Base-by-base conservation (phyloP, 441 rosid genomes). In the Syzygium malaccense region DNA sequence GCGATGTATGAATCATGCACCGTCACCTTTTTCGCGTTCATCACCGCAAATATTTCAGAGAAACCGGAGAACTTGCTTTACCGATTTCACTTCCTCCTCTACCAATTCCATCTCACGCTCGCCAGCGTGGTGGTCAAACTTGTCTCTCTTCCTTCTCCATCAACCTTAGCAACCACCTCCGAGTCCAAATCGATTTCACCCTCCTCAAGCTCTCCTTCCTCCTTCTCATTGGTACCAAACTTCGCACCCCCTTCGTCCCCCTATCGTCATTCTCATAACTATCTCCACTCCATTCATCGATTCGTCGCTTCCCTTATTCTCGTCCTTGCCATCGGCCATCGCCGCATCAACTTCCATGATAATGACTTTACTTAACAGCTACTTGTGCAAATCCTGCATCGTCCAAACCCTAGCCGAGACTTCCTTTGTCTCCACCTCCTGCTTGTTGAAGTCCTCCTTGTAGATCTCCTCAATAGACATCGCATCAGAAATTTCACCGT, bases 181-280 rank as follows among this genome's bases (percentile, higher is more conserved):
- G 90, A 89, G 88, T 97, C 97, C 94, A 94, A 89, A 93, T 96
- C 98, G 93, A 97, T 95, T 92, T 96, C 99, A 12, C 99, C 98
- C 88, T 96, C 99, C 91, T 96, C 99, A 90, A 95, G 89, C 90
- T 97, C 99, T 23, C 96, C 98, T 85, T 96, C 98, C 89, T 96
- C 98, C 88, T 92, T 92, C 92, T 95, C 95, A 23, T 83, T 75
- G 84, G 87, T 85, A 30, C 58, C 89, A 54, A 85, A 28, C 85
- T 71, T 87, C 20, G 51, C 90, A 45, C 87, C 93, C 93, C 91
- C 89, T 85, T 94, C 97, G 86, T 93, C 98, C 11, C 91, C 92
- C 86, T 92, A 79, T 90, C 98, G 75, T 91, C 98, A 91, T 88
- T 92, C 92, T 92, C 92, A 93, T 91, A 90, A 93, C 95, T 89